A percentile compares a stretch with the other conserved stretches of the same genome.
Conservation (phyloP, 2,329 filamentous ascomycete species). For the Hypoxylon sp. region DNA sequence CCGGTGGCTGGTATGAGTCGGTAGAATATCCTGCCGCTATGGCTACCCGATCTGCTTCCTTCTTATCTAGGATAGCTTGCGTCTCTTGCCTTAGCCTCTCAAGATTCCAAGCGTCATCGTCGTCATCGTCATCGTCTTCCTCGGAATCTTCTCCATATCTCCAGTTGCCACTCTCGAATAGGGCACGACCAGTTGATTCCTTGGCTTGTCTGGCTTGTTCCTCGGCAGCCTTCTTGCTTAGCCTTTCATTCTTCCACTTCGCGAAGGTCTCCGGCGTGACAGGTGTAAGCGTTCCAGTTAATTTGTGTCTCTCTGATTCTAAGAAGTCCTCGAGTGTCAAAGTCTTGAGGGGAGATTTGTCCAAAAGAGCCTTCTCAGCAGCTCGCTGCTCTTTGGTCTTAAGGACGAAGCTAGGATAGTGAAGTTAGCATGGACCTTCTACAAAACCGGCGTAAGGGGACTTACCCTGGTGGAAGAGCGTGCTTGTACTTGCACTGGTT, state of each 20-base stretch:
- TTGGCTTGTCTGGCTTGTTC: conserved; percentile 89
- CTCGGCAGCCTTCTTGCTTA: conserved; percentile 96
- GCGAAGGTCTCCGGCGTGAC: conserved; percentile 93
- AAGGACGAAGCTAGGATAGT: conserved; percentile 77
- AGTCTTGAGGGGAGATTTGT: conserved; percentile 94
- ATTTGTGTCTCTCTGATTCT: conserved; percentile 94
- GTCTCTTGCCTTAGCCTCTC: conserved; percentile 86
- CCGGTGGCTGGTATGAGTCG: conserved; percentile 45
- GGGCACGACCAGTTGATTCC: conserved; percentile 91
- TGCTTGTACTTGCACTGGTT: conserved; percentile 99
- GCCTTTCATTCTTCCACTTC: conserved; percentile 94
- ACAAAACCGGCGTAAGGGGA: background rate
- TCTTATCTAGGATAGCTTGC: conserved; percentile 74
- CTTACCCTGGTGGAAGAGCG: conserved; percentile 90
- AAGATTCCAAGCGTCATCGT: conserved; percentile 74
- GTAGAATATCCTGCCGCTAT: conserved; percentile 49
- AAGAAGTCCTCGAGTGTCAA: conserved; percentile 97
- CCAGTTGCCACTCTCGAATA: conserved; percentile 99
- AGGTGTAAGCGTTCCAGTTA: conserved; percentile 89
- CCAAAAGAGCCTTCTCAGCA: conserved; percentile 92
- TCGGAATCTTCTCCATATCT: conserved; percentile 69
- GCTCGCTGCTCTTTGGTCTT: conserved; percentile 98
- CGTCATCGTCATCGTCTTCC: conserved; percentile 66
- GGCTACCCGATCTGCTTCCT: conserved; percentile 76
- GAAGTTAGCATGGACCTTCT: conserved; percentile 35